Evolutionary conservation across 2,329 filamentous ascomycete genomes (phyloP), one percentile per base, ranked within the genome.

Genomic region (Colletotrichum abscissum): DNA sequence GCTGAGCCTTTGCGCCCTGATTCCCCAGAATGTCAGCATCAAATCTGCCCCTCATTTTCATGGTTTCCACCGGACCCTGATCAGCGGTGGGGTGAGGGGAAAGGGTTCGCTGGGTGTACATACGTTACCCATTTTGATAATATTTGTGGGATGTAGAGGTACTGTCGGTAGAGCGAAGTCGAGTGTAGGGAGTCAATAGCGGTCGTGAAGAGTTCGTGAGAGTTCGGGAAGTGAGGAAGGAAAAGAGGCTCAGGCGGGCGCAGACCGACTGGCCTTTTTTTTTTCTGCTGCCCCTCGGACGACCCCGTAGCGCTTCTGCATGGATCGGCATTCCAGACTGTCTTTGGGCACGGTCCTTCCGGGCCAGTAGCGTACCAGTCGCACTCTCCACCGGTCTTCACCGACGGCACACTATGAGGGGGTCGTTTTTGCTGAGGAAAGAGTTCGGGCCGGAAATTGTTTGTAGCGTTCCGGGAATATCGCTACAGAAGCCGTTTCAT

Each of bases 1-100:
- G 90, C 81, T 88, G 86, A 81, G 91, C 90, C 83, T 91, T 92
- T 82, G 89, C 89, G 85, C 91, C 91, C 89, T 91, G 58, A 67
- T 49, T 49, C 26, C 26, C 67, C 60, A 19, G 63, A 55, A 63
- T 66, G 67, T 73, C 71, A 73, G 71, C 67, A 66, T 65, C 56
- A 28, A 46, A 46, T 38, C 19, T 49, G 60, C 71, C 71, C 67
- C 67, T 66, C 67, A 73, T 55, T 74, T 70, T 54, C 57, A 1
- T 35, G 33, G 74, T 76, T 68, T 72, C 72, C 72, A 72, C 64
- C 52, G 9, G 49, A 65, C 73, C 70, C 60, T 73, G 73, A 74
- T 65, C 65, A 59, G 69, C 73, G 56, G 73, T 65, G 62, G 71
- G 67, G 64, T 24, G 57, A 63, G 64, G 67, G 49, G 62, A 22